A percentile compares a stretch with the other conserved stretches of the same genome.
Conservation (phyloP, 2,329 filamentous ascomycete species). For the Alternaria atra region DNA sequence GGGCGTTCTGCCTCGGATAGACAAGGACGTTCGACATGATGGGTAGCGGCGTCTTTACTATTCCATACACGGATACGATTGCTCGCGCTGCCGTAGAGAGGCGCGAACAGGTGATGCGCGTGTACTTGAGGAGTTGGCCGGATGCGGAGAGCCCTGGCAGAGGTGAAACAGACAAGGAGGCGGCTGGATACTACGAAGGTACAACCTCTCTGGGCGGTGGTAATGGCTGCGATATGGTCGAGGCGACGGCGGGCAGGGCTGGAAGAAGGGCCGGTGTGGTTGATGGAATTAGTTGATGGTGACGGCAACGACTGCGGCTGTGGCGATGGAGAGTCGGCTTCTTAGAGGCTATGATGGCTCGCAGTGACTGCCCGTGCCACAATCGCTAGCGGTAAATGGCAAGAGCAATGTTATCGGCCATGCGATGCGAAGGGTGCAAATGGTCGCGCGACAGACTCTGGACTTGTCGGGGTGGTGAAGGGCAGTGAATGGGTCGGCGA, state of each 20-base stretch:
- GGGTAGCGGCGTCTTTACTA: constrained; percentile 7
- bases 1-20: constrained; percentile 1
- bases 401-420: constrained; percentile 30
- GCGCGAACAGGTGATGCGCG: constrained; percentile 4
- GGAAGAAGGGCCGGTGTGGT: neutral
- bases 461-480: neutral
- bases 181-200: neutral
- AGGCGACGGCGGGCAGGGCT: constrained; percentile 1
- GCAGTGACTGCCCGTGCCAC: constrained; percentile 25
- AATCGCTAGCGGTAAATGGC: constrained; percentile 25
- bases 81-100: neutral
- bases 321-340: constrained; percentile 34
- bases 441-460: constrained; percentile 17
- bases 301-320: constrained; percentile 37
- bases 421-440: constrained; percentile 28
- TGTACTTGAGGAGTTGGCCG: constrained; percentile 4
- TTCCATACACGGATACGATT: constrained; percentile 18
- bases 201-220: constrained; percentile 3
- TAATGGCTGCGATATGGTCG: neutral
- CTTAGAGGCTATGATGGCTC: constrained; percentile 16
- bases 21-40: constrained; percentile 16
- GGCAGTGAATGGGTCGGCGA: neutral
- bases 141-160: constrained; percentile 14
- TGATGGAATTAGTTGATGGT: constrained; percentile 25
- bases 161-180: constrained; percentile 11